Percentiles rank a stretch among this genome's conserved stretches.
Conservation (phyloP, 768 basidiomycete species). For the Leccinum aurantiacum region DNA sequence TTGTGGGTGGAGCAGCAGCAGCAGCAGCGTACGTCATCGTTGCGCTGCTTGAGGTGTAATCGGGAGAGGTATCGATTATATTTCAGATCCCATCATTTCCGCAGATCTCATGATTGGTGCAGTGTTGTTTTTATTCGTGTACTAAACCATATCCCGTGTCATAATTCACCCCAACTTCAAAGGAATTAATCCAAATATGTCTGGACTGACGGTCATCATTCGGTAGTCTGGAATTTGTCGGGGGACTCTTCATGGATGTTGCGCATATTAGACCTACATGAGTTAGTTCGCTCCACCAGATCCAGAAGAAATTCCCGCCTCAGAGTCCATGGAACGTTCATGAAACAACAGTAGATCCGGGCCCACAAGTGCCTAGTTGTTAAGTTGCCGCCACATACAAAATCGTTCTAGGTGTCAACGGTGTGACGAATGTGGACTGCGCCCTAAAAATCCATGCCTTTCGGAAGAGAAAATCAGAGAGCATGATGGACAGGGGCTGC, state of each 20-base stretch:
- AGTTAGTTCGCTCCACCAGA: not conserved
- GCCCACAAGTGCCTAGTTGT: not conserved
- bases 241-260: too few species aligned
- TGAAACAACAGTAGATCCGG: not conserved
- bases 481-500: not conserved
- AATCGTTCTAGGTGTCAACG: not conserved
- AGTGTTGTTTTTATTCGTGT: not conserved
- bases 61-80: not conserved
- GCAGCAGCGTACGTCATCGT: slow-evolving; percentile 68
- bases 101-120: not conserved
- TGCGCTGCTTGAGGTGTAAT: slow-evolving; percentile 42
- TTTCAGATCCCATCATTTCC: not conserved
- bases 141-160: slow-evolving; percentile 2
- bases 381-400: not conserved
- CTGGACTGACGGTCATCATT: slow-evolving; percentile 6
- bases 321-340: too few species aligned
- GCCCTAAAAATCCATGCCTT: not conserved
- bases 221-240: slow-evolving; percentile 6
- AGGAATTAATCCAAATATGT: not conserved
- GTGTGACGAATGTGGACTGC: not conserved
- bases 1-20: slow-evolving; percentile 90
- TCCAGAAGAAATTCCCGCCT: not conserved
- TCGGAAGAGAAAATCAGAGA: not conserved
- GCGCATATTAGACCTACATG: not conserved
- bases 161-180: slow-evolving; percentile 1